Conservation (phyloP, 352 stramenopile species). For the Phytophthora lateralis region DNA sequence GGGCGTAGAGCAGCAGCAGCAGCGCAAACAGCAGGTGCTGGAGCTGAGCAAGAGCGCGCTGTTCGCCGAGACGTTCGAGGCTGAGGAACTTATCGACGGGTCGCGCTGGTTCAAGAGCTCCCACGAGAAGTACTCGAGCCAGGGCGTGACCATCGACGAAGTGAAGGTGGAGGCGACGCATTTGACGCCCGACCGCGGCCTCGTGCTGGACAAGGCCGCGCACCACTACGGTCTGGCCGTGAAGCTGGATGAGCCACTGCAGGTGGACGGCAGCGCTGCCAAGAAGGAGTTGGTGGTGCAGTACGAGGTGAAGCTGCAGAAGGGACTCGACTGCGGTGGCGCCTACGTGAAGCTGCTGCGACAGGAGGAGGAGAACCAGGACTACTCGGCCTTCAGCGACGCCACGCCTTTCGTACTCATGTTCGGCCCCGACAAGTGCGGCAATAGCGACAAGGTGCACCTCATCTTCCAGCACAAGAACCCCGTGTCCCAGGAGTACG, state of each 20-base stretch:
- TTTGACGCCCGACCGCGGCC: slow-evolving; percentile 62
- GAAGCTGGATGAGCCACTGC: slow-evolving; percentile 67
- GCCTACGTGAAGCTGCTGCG: slow-evolving; percentile 95
- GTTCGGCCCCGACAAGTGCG: slow-evolving; percentile 96
- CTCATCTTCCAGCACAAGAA: slow-evolving; percentile 96
- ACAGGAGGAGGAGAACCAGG: slow-evolving; percentile 44
- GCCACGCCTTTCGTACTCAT: slow-evolving; percentile 94
- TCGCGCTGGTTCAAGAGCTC: slow-evolving; percentile 85
- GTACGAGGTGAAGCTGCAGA: slow-evolving; percentile 95
- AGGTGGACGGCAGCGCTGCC: slow-evolving; percentile 63
- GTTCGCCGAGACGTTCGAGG: slow-evolving; percentile 85
- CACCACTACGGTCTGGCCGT: slow-evolving; percentile 85
- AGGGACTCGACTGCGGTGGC: slow-evolving; percentile 91
- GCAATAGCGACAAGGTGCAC: slow-evolving; percentile 93
- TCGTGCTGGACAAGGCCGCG: slow-evolving; percentile 73
- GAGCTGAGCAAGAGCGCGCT: slow-evolving; percentile 60
- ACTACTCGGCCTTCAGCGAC: slow-evolving; percentile 80
- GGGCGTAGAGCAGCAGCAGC: slow-evolving; percentile 22
- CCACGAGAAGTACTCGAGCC: slow-evolving; percentile 80
- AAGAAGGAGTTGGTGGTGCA: slow-evolving; percentile 92
- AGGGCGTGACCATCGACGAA: slow-evolving; percentile 71
- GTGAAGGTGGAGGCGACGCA: slow-evolving; percentile 64
- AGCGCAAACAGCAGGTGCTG: slow-evolving; percentile 50
- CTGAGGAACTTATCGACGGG: slow-evolving; percentile 57
- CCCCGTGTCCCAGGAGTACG: slow-evolving; percentile 89